A percentile compares a stretch with the other conserved stretches of the same genome.
Conservation (phyloP, 768 basidiomycete genomes). For the Steccherinum ochraceum region DNA sequence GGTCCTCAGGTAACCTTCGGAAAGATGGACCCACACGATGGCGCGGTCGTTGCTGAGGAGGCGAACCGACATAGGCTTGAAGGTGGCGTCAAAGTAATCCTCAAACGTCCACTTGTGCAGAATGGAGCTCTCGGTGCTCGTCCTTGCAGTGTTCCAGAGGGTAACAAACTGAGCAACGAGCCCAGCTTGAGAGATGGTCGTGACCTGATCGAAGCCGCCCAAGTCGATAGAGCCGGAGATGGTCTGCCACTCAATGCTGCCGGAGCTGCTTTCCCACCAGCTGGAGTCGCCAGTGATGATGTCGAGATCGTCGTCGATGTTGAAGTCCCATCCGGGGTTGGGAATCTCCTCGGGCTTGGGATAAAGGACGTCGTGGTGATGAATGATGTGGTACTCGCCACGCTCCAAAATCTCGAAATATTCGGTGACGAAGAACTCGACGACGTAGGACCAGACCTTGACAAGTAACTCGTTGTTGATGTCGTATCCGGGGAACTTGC, state of each 20-base stretch:
- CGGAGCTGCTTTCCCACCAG: constrained; percentile 2
- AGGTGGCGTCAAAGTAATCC: constrained; percentile 15
- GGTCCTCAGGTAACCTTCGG: constrained; percentile 8
- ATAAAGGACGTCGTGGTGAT: constrained; percentile 10
- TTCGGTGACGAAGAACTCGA: constrained; percentile 13
- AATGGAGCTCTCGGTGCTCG: not conserved
- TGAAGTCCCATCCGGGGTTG: not conserved
- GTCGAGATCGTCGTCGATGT: constrained; percentile 1
- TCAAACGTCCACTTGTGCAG: constrained; percentile 10
- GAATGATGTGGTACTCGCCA: constrained; percentile 13
- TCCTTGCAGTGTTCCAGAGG: constrained; percentile 6
- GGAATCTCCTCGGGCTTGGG: not conserved
- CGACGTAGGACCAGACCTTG: constrained; percentile 7
- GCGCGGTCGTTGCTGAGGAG: constrained; percentile 16
- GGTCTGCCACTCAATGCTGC: constrained; percentile 5
- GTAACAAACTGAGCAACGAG: constrained; percentile 17
- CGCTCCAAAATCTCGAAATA: constrained; percentile 17
- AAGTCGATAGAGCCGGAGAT: constrained; percentile 12
- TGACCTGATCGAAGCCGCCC: constrained; percentile 19
- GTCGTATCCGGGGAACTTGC: constrained; percentile 4
- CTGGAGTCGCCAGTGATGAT: not conserved
- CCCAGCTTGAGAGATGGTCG: constrained; percentile 18
- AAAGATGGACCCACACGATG: constrained; percentile 15
- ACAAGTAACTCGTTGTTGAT: constrained; percentile 4
- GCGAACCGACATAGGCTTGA: constrained; percentile 15